Evolutionary conservation across 176 grass and related monocot genomes (phyloP), one percentile per base, ranked within the genome.

Genomic region (Thinopyrum elongatum): DNA sequence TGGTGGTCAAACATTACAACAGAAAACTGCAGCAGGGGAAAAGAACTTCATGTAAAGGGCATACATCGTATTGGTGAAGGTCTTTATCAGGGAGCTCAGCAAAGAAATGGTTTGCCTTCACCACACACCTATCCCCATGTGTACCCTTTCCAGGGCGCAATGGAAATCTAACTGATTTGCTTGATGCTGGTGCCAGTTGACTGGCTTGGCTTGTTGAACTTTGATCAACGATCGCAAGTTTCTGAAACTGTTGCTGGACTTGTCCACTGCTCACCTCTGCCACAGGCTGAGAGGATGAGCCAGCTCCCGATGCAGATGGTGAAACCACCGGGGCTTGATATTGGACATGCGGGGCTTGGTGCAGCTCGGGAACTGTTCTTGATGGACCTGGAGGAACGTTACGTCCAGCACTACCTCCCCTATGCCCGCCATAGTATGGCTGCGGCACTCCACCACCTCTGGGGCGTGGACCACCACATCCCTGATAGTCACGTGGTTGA

Each of bases 21-120:
- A 77, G 9, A 46, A 81, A 78, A 55, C 49, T 67, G 17, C 3
- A 21, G 30, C 4, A n/a, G 76, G 47, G 30, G 23, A 71, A 70
- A 27, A 67, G 15, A 78, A 72, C 23, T 67, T 77, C 70, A 34
- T 58, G 62, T 9, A 19, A 51, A 49, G 27, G 80, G 41, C 87
- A 90, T 94, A 97, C 95, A 77, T 97, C 92, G 9, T 97, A 97
- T 83, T 97, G 95, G 55, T 97, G 95, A 87, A 97, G 95, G 74
- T 97, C 95, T 85, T 97, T 97, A 87, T 97, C 92, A 78, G 95
- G 95, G 35, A 94, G 89, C 81, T 91, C 95, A 22, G 95, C 95
- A 81, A 94, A 97, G 86, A 97, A 97, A 97, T 97, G 95, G 25
- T 97, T 97, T 17, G 95, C 95, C 90, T 97, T 97, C 61, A 97